These are phyloP conservation scores for Picochlorum sp. DNA, from an alignment of 139 green algal genomes.

Conservation along the genomic window DNA sequence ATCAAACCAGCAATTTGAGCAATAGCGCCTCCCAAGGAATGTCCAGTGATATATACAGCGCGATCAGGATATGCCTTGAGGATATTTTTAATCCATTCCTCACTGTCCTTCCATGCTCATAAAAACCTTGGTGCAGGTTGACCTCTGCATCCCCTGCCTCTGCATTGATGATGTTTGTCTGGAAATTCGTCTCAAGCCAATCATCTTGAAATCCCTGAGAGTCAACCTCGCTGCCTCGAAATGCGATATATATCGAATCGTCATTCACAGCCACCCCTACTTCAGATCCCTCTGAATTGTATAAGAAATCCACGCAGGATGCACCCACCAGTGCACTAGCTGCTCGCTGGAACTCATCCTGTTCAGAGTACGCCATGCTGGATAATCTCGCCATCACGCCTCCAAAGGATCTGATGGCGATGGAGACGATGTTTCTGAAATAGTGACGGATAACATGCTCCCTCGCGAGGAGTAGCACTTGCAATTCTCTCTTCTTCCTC, in stretches of 20 bases:
- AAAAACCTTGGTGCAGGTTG: not conserved
- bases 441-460: not conserved
- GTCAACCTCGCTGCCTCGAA: not conserved
- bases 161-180: not conserved
- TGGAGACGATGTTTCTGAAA: not conserved
- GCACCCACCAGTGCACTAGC: not conserved
- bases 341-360: not conserved
- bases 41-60: not conserved
- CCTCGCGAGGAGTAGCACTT: not conserved
- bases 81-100: not conserved
- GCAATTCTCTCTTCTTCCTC: not conserved
- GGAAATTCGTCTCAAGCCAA: conserved; percentile 1
- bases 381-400: not conserved
- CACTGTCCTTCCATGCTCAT: not conserved
- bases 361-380: not conserved
- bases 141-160: not conserved
- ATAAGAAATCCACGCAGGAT: not conserved
- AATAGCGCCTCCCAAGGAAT: not conserved
- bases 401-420: not conserved
- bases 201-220: not conserved
- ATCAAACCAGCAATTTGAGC: not conserved
- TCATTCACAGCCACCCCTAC: conserved; percentile 1
- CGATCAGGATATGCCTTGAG: not conserved
- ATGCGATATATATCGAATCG: not conserved
- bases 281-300: not conserved